Base-by-base conservation (phyloP, 305 asterid species). In the Fraxinus paxiana region DNA sequence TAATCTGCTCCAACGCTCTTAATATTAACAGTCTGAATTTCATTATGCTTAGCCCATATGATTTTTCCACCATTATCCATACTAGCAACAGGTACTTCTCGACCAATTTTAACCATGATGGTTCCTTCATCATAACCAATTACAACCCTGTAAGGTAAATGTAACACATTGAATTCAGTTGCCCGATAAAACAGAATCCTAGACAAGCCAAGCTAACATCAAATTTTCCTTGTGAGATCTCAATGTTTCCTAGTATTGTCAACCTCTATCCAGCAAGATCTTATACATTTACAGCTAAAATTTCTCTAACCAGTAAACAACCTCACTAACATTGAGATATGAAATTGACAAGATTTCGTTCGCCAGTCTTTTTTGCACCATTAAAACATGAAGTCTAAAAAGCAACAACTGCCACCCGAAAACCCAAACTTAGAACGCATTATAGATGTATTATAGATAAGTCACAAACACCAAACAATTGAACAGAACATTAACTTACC, bases 41-140 rank as follows among this genome's bases (percentile, higher is more conserved):
- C 99, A 89, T 96, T 96, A 84, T 96, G 99, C 89, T 94, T 96
- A 61, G 99, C 95, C 99, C 99, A 96, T 73, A 96, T 93, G 33
- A 96, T 91, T 90, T 94, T 94, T 79, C 99, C 99, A 85, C 99
- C 90, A 81, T 89, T 96, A 80, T 96, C 99, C 98, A 96, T 96
- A 77, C 98, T 94, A 48, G 97, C 98, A 81, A 93, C 92, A 75
- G 99, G 99, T 30, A 92, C 98, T 89, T 94, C 98, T 17, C 97
- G 90, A 74, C 98, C 98, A 79, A 94, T 85, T 86, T 96, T 96
- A 56, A 96, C 97, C 99, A 96, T 96, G 74, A 96, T 91, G 54
- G 98, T 94, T 81, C 99, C 99, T 88, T 96, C 99, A 83, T 96
- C 99, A 76, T 96, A 96, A 79, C 99, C 99, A 87, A 96, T 88